Conservation (phyloP, 805 yeast species). For the Kuraishia cidri region DNA sequence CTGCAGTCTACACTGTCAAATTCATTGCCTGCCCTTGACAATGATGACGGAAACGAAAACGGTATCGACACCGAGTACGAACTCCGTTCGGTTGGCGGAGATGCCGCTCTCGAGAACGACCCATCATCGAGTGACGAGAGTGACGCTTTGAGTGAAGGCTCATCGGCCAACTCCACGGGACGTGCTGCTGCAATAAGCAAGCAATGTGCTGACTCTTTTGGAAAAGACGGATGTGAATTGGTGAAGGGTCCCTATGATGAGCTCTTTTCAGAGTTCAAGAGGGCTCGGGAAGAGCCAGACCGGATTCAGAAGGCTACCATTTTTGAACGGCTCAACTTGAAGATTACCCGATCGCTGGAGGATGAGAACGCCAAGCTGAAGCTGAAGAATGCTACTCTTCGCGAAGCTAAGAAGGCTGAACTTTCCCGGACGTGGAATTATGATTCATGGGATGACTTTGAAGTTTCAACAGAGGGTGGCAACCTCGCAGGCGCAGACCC, state of each 20-base stretch:
- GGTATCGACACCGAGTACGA: neutral
- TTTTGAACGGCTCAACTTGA: conserved; percentile 17
- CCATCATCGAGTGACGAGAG: neutral
- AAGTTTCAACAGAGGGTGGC: conserved; percentile 9
- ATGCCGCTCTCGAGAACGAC: neutral
- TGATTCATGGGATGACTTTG: conserved; percentile 25
- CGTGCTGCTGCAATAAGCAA: neutral
- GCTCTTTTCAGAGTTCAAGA: neutral
- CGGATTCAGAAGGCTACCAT: conserved; percentile 15
- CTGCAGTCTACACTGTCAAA: neutral
- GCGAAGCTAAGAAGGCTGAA: conserved; percentile 10
- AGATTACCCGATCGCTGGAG: conserved; percentile 8
- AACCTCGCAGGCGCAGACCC: conserved; percentile 20
- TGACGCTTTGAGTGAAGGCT: neutral
- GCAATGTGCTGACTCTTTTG: neutral
- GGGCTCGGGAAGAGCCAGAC: conserved; percentile 5
- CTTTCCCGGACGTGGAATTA: conserved; percentile 35
- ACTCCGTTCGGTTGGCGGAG: neutral
- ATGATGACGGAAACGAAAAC: neutral
- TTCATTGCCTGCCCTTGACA: neutral
- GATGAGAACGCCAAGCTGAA: conserved; percentile 7
- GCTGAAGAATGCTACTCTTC: conserved; percentile 14
- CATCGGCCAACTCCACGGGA: neutral
- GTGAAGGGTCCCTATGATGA: conserved; percentile 1
- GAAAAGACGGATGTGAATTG: neutral